A percentile compares a stretch with the other conserved stretches of the same genome.
Conservation (phyloP, 306 rosid species). For the Pyrus pyrifolia region DNA sequence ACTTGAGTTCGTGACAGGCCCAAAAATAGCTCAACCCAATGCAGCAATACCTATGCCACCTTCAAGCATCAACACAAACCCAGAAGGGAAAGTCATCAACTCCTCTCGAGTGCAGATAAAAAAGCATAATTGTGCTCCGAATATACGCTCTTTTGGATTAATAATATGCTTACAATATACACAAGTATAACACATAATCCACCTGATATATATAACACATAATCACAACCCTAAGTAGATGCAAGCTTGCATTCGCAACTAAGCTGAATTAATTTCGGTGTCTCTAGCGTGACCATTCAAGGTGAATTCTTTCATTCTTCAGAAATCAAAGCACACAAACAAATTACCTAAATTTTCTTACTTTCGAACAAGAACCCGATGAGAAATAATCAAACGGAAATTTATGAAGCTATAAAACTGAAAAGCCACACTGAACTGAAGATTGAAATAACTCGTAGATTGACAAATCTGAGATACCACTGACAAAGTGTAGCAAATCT, state of each 20-base stretch:
- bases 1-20: slow-evolving; percentile 19
- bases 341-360: background rate
- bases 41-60: slow-evolving; percentile 23
- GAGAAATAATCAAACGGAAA: background rate
- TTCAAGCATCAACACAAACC: slow-evolving; percentile 20
- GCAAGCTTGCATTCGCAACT: background rate
- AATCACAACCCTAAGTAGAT: background rate
- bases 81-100: background rate
- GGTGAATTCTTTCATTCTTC: background rate
- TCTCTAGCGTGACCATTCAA: background rate
- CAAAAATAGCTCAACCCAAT: slow-evolving; percentile 26
- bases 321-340: background rate
- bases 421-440: background rate
- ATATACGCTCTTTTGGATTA: background rate
- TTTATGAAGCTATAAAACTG: background rate
- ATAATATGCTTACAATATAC: background rate
- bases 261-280: background rate
- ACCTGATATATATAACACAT: background rate
- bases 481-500: background rate
- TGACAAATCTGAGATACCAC: background rate
- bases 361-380: background rate
- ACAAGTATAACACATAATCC: background rate
- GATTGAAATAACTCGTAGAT: background rate
- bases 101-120: background rate
- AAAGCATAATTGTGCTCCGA: background rate